Evolutionary conservation across 2,329 filamentous ascomycete species (phyloP).

Genomic region (Xylaria polymorpha): DNA sequence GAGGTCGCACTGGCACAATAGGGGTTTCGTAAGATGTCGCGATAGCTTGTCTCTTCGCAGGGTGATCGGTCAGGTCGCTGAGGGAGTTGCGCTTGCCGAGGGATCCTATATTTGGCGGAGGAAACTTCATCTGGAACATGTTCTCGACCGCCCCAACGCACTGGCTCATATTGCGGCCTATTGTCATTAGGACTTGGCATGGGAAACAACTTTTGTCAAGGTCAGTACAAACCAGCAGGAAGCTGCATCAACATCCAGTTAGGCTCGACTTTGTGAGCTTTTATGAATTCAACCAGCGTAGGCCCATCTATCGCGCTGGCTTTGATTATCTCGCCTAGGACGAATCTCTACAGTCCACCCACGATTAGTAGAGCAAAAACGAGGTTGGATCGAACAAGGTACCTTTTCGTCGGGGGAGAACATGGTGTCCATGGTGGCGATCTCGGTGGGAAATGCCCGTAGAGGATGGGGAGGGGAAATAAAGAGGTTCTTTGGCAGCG

Average conservation of each 20-base stretch:
- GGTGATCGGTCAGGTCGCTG: constrained; percentile 50
- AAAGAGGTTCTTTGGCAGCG: constrained; percentile 46
- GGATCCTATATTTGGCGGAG: constrained; percentile 46
- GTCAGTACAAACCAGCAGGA: constrained; percentile 55
- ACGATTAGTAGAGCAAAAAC: constrained; percentile 40
- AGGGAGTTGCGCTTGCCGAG: constrained; percentile 53
- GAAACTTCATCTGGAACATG: constrained; percentile 53
- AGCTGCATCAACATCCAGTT: constrained; percentile 63
- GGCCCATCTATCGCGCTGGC: constrained; percentile 62
- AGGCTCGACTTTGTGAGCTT: constrained; percentile 54
- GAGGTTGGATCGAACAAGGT: constrained; percentile 41
- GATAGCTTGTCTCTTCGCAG: constrained; percentile 51
- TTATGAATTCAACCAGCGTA: constrained; percentile 61
- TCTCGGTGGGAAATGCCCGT: constrained; percentile 41
- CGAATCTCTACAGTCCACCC: constrained; percentile 60
- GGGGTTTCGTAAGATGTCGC: constrained; percentile 46
- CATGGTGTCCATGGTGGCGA: constrained; percentile 56
- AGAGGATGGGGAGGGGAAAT: constrained; percentile 44
- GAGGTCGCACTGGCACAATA: constrained; percentile 45
- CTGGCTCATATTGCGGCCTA: constrained; percentile 62
- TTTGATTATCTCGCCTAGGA: constrained; percentile 69
- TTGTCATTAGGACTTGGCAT: constrained; percentile 42
- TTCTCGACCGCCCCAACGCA: constrained; percentile 57
- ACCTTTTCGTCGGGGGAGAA: constrained; percentile 67
- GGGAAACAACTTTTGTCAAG: constrained; percentile 32